phyloP scores from a whole-genome alignment of 1,284 basidiomycete genomes.

The Ustilago esculenta region DNA sequence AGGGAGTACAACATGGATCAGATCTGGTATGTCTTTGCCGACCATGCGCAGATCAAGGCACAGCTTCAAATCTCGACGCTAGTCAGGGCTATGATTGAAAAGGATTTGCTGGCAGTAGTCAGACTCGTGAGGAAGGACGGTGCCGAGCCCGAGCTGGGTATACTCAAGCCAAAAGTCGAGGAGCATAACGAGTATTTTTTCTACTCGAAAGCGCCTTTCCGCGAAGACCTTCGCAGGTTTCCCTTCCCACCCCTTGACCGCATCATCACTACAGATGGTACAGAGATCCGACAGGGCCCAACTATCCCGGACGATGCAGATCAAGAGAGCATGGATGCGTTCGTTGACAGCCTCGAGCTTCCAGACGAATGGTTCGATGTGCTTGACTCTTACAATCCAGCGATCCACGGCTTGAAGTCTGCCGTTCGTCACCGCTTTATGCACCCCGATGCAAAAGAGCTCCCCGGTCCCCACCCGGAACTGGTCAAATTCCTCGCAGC shows the following conservation, averaged over 20 bases:
- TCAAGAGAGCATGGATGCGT: constrained; percentile 80
- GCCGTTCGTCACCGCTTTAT: constrained; percentile 85
- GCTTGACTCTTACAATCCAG: constrained; percentile 82
- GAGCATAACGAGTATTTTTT: constrained; percentile 50
- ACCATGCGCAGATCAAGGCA: constrained; percentile 75
- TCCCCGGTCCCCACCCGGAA: constrained; percentile 85
- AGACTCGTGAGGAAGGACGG: constrained; percentile 80
- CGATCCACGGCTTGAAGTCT: constrained; percentile 88
- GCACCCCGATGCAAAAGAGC: constrained; percentile 77
- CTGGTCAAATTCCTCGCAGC: constrained; percentile 83
- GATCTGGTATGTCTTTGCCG: constrained; percentile 85
- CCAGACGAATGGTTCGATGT: constrained; percentile 80
- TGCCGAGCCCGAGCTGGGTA: constrained; percentile 75
- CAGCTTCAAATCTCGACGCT: constrained; percentile 87
- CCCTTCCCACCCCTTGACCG: constrained; percentile 83
- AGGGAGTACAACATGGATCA: constrained; percentile 83
- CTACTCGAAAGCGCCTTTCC: constrained; percentile 82
- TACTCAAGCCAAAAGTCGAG: constrained; percentile 52
- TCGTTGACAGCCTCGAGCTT: constrained; percentile 87
- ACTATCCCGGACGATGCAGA: constrained; percentile 84
- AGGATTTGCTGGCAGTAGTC: constrained; percentile 78
- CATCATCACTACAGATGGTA: constrained; percentile 80
- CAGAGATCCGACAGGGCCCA: constrained; percentile 78
- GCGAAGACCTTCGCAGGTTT: constrained; percentile 88
- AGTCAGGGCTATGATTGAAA: constrained; percentile 79